A percentile compares a stretch with the other conserved stretches of the same genome.
phyloP scores from a whole-genome alignment of 176 grass and related monocot genomes.

The Pharus latifolius region DNA sequence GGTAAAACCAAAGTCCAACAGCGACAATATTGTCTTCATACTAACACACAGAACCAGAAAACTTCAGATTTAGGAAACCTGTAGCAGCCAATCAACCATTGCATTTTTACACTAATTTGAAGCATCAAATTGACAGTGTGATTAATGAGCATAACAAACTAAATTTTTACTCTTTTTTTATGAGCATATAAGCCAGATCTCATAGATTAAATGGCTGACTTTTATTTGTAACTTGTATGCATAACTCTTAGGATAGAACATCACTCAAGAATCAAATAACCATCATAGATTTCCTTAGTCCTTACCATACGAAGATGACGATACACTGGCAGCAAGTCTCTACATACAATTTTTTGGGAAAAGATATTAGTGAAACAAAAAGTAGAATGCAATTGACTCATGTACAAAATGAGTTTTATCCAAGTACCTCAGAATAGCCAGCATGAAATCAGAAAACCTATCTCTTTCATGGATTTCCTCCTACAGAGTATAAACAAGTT shows the following conservation, averaged over 20 bases:
- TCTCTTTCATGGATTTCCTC: slow-evolving; percentile 99
- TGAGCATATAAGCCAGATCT: too few relatives aligned
- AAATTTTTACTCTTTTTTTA: too few relatives aligned
- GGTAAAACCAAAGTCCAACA: neutral
- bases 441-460: slow-evolving; percentile 96
- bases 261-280: too few relatives aligned
- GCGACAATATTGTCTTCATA: neutral
- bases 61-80: neutral
- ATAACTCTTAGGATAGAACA: too few relatives aligned
- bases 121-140: neutral
- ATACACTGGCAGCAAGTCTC: slow-evolving; percentile 75
- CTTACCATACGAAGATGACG: slow-evolving; percentile 76
- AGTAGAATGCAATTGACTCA: neutral
- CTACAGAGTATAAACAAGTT: slow-evolving; percentile 23
- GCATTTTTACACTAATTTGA: slow-evolving; percentile 1
- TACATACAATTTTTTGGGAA: slow-evolving; percentile 23
- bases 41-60: neutral
- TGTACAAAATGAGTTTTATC: neutral
- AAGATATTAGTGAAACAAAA: slow-evolving; percentile 19
- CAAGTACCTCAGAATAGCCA: slow-evolving; percentile 85
- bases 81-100: neutral
- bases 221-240: too few relatives aligned
- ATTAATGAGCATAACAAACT: slow-evolving; percentile 11
- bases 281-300: too few relatives aligned
- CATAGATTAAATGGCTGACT: too few relatives aligned